These are phyloP conservation scores for Metschnikowia matae DNA, from an alignment of 805 yeast species.

Conservation along the genomic window DNA sequence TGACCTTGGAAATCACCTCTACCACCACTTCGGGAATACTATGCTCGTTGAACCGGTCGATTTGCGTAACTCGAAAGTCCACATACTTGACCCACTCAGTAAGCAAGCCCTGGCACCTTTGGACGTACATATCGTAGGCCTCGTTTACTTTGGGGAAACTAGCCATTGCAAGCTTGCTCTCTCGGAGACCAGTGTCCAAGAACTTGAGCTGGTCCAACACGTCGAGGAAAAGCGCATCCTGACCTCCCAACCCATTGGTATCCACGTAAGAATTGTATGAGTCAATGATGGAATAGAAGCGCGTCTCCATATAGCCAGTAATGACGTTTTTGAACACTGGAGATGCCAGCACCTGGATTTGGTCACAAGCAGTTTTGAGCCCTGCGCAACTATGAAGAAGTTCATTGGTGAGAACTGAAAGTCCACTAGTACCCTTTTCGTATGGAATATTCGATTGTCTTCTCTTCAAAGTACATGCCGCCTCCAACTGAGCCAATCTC, in stretches of 20 bases:
- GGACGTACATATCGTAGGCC: slow-evolving; percentile 18
- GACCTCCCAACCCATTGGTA: slow-evolving; percentile 10
- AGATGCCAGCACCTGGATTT: slow-evolving; percentile 10
- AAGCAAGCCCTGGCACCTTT: slow-evolving; percentile 39
- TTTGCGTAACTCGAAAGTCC: slow-evolving; percentile 45
- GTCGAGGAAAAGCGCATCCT: slow-evolving; percentile 32
- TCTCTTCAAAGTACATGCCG: slow-evolving; percentile 42
- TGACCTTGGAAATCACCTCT: slow-evolving; percentile 64
- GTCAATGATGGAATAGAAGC: slow-evolving; percentile 9
- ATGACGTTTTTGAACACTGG: slow-evolving; percentile 14
- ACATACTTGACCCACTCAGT: slow-evolving; percentile 54
- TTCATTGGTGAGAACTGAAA: slow-evolving; percentile 50
- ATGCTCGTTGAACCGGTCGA: slow-evolving; percentile 59
- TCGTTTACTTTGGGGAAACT: slow-evolving; percentile 11
- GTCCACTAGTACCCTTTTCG: slow-evolving; percentile 59
- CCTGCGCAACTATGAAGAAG: slow-evolving; percentile 41
- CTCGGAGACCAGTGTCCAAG: slow-evolving; percentile 20
- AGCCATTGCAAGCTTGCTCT: slow-evolving; percentile 10
- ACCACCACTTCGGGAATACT: slow-evolving; percentile 70
- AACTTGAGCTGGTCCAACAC: slow-evolving; percentile 42
- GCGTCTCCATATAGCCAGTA: slow-evolving; percentile 13
- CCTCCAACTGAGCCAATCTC: slow-evolving; percentile 32
- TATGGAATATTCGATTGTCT: slow-evolving; percentile 41
- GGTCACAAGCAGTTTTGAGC: slow-evolving; percentile 10
- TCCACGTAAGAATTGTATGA: slow-evolving; percentile 11